Conservation (phyloP, 2,329 filamentous ascomycete genomes). For the Fusarium drepaniforme region DNA sequence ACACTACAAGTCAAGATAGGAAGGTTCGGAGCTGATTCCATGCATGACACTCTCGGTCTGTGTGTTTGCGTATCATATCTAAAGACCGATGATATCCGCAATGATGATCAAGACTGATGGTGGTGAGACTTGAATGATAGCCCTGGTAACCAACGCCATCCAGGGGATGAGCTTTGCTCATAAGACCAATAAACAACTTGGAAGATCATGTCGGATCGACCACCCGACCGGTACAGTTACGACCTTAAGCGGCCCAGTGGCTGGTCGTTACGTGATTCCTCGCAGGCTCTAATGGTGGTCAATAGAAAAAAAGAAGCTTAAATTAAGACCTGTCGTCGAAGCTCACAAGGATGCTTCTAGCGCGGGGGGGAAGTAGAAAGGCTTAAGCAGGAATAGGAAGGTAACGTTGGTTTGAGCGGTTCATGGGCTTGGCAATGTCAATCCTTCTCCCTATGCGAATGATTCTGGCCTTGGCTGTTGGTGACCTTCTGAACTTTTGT, state of each 20-base stretch:
- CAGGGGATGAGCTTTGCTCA: not conserved
- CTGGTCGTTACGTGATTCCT: not conserved
- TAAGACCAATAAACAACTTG: not conserved
- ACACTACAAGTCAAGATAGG: not conserved
- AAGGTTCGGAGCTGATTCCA: not conserved
- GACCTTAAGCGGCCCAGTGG: not conserved
- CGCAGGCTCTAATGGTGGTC: not conserved
- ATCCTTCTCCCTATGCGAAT: not conserved
- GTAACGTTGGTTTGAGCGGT: constrained; percentile 19
- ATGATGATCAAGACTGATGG: not conserved
- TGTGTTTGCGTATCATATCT: not conserved
- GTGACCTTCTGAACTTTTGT: not conserved
- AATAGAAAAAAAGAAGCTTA: constrained; percentile 32
- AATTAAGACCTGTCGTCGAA: constrained; percentile 30
- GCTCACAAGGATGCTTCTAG: constrained; percentile 22
- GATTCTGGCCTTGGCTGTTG: not conserved
- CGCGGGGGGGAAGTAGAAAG: not conserved
- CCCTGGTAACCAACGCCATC: not conserved
- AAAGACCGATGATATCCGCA: constrained; percentile 8
- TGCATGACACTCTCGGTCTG: not conserved
- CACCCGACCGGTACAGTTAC: not conserved
- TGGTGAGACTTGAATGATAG: not conserved
- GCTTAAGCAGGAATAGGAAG: constrained; percentile 39
- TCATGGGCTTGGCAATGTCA: constrained; percentile 15
- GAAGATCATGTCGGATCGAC: not conserved